Base-by-base conservation (phyloP, 306 rosid species). In the Fragaria vesca region DNA sequence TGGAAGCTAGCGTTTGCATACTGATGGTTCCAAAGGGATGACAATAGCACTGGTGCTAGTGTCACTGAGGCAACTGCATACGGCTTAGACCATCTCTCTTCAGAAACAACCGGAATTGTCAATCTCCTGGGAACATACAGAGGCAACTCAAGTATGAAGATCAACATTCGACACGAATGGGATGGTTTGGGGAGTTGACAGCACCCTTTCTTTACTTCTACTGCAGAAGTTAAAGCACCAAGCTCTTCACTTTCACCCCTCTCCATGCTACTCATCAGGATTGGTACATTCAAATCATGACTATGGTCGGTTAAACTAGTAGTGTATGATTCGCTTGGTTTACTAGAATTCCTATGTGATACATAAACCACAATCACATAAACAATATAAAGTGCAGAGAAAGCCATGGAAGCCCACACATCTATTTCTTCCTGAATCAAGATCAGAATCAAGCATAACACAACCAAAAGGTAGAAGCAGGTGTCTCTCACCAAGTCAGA, bases 81-180 rank as follows among this genome's bases (percentile, higher is more conserved):
- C 21, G 88, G 81, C 58, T 88, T 90, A 21, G 90, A 91, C 98
- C 98, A 93, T 36, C 78, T 89, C 0, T 89, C 97, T 24, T 93
- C 93, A 71, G 76, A 80, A 54, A 93, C 87, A 13, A 84, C 80
- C 4, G 98, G 98, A 70, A 93, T 93, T 0, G 98, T 93, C 30
- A 93, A 66, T 80, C 89, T 90, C 72, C 98, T 90, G 24, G 97
- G 96, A 77, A 93, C 66, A 78, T 72, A 61, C 76, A 93, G 96
- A 2, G 98, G 98, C 26, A 93, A 43, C 28, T 91, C 96, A 8
- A 93, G 81, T 4, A 86, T 71, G 24, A 66, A 47, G 61, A 88
- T 62, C 40, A 83, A 55, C 43, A 13, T 5, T 45, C 75, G 52
- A 84, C 77, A 79, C 32, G 34, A 57, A 6, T 69, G 6, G 4